Conservation (phyloP, 2,329 filamentous ascomycete genomes). For the Volutella citrinella region DNA sequence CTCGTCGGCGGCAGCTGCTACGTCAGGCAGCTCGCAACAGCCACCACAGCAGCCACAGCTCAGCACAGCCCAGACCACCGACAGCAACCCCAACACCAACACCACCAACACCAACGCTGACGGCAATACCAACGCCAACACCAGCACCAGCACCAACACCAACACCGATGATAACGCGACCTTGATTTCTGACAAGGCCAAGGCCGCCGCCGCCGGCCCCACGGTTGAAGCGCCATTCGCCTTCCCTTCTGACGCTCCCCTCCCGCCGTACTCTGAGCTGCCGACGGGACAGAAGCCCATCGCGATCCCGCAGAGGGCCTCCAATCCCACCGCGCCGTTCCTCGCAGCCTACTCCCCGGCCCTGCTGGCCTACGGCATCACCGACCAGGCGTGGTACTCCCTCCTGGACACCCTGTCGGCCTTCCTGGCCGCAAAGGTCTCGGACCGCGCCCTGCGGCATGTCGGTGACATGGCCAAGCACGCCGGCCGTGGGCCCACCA, state of each 20-base stretch:
- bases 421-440: conserved; percentile 44
- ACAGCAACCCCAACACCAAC: too few species aligned
- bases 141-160: too few species aligned
- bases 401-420: conserved; percentile 41
- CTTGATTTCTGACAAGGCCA: too few species aligned
- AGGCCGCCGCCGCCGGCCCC: too few species aligned
- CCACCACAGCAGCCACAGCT: too few species aligned
- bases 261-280: conserved; percentile 29
- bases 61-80: too few species aligned
- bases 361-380: conserved; percentile 37
- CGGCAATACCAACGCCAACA: too few species aligned
- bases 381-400: conserved; percentile 30
- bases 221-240: conserved; percentile 36
- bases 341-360: conserved; percentile 35
- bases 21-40: too few species aligned
- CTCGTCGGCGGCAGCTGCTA: too few species aligned
- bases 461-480: conserved; percentile 38
- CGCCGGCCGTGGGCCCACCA: conserved; percentile 33
- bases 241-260: conserved; percentile 32
- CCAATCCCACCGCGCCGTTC: conserved; percentile 35
- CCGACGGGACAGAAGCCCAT: conserved; percentile 28
- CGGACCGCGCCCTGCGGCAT: conserved; percentile 41
- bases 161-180: too few species aligned
- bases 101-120: too few species aligned
- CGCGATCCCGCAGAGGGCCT: conserved; percentile 38